Evolutionary conservation across 2,329 filamentous ascomycete genomes (phyloP).

Genomic region (Ascocoryne sarcoides): DNA sequence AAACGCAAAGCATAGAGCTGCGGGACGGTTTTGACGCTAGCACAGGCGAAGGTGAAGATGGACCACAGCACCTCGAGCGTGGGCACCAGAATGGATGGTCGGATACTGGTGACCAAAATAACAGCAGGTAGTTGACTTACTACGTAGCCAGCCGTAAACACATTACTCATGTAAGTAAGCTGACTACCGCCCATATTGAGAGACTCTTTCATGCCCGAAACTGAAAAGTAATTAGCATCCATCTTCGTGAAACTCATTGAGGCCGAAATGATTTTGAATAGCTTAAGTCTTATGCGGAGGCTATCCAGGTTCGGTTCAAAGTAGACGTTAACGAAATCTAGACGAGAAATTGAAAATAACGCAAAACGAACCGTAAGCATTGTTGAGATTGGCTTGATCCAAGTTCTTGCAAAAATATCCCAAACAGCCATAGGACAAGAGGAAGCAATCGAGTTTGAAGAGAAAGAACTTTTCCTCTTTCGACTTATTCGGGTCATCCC

Average conservation of each 20-base stretch:
- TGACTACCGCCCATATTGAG: slow-evolving; percentile 43
- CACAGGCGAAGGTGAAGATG: slow-evolving; percentile 19
- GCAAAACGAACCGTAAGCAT: no score
- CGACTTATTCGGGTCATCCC: slow-evolving; percentile 27
- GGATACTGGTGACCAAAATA: slow-evolving; percentile 15
- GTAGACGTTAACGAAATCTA: no score
- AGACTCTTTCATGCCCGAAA: slow-evolving; percentile 38
- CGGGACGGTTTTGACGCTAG: slow-evolving; percentile 23
- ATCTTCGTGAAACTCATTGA: no score
- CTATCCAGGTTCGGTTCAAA: no score
- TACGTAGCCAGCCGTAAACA: slow-evolving; percentile 39
- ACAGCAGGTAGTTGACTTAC: slow-evolving; percentile 18
- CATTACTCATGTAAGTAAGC: slow-evolving; percentile 42
- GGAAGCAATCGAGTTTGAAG: slow-evolving; percentile 42
- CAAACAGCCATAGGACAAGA: slow-evolving; percentile 37
- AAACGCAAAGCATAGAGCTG: slow-evolving; percentile 37
- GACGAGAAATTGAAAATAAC: no score
- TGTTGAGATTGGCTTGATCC: slow-evolving; percentile 29
- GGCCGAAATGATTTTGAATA: no score
- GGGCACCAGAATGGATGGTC: slow-evolving; percentile 21
- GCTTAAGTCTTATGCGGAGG: no score
- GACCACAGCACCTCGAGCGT: slow-evolving; percentile 20
- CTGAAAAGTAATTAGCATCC: no score
- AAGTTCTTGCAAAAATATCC: slow-evolving; percentile 38
- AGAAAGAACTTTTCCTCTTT: slow-evolving; percentile 36